phyloP scores from a whole-genome alignment of 2,329 filamentous ascomycete genomes.

The Colletotrichum higginsianum region DNA sequence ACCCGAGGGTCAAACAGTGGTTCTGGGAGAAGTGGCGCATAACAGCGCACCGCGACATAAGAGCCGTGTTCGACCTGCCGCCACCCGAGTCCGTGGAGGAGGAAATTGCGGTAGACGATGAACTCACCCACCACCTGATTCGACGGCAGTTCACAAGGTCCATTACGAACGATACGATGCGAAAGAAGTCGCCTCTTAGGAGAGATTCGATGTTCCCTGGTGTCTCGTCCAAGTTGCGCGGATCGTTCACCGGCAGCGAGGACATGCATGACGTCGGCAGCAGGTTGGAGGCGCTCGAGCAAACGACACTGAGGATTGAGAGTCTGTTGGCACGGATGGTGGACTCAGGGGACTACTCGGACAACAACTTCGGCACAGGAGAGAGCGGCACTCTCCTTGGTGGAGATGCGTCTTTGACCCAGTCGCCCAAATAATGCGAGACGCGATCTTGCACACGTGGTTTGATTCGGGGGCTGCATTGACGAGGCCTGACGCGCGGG shows the following conservation, averaged over 20 bases:
- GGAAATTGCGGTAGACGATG: slow-evolving; percentile 72
- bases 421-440: slow-evolving; percentile 49
- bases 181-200: slow-evolving; percentile 56
- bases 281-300: slow-evolving; percentile 66
- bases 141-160: slow-evolving; percentile 68
- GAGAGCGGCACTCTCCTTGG: slow-evolving; percentile 48
- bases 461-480: background rate
- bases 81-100: slow-evolving; percentile 73
- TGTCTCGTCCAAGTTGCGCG: slow-evolving; percentile 64
- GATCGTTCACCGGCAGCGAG: slow-evolving; percentile 63
- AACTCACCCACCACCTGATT: slow-evolving; percentile 71
- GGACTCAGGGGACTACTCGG: slow-evolving; percentile 46
- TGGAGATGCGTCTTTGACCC: slow-evolving; percentile 47
- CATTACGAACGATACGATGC: slow-evolving; percentile 55
- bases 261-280: slow-evolving; percentile 61
- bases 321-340: slow-evolving; percentile 59
- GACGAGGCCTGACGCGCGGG: background rate
- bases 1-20: slow-evolving; percentile 53
- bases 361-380: slow-evolving; percentile 48
- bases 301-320: slow-evolving; percentile 64
- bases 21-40: slow-evolving; percentile 80
- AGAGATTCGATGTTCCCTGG: slow-evolving; percentile 72
- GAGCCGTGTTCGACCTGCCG: slow-evolving; percentile 80
- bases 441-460: no score
- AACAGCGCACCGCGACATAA: slow-evolving; percentile 79